Percentiles rank a stretch among this genome's conserved stretches.
These are phyloP conservation scores for Scutellaria baicalensis DNA, from an alignment of 257 asterid species.

Conservation along the genomic window DNA sequence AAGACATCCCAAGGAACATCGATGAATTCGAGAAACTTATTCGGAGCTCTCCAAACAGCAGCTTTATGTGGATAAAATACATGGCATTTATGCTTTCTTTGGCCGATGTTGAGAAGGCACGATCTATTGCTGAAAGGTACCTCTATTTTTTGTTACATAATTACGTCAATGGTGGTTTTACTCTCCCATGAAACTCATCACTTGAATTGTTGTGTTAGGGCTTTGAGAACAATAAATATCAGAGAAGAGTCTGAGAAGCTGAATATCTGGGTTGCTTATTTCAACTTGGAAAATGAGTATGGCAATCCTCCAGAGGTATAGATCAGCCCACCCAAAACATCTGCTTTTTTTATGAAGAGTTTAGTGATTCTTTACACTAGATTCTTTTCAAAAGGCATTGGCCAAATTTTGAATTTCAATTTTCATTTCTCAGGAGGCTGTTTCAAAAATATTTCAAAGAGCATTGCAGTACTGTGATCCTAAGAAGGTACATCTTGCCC, in stretches of 20 bases:
- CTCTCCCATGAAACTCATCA: background rate
- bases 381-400: background rate
- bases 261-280: slow-evolving; percentile 87
- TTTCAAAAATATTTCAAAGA: slow-evolving; percentile 61
- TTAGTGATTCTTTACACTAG: background rate
- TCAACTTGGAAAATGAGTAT: slow-evolving; percentile 83
- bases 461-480: slow-evolving; percentile 87
- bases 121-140: slow-evolving; percentile 88
- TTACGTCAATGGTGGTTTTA: background rate
- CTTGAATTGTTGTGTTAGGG: slow-evolving; percentile 39
- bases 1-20: slow-evolving; percentile 64
- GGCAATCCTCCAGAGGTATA: slow-evolving; percentile 93
- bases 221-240: slow-evolving; percentile 74
- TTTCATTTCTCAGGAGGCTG: slow-evolving; percentile 59
- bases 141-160: background rate
- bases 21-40: slow-evolving; percentile 92
- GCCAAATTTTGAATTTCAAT: background rate
- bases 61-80: slow-evolving; percentile 89
- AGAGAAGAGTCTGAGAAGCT: slow-evolving; percentile 93
- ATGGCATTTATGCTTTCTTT: slow-evolving; percentile 80
- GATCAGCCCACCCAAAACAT: background rate
- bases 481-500: slow-evolving; percentile 74
- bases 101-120: slow-evolving; percentile 88
- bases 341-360: background rate
- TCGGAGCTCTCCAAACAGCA: slow-evolving; percentile 75